Evolutionary conservation across 1,284 basidiomycete species (phyloP), one percentile per base, ranked within the genome.

Genomic region (Naganishia cerealis): DNA sequence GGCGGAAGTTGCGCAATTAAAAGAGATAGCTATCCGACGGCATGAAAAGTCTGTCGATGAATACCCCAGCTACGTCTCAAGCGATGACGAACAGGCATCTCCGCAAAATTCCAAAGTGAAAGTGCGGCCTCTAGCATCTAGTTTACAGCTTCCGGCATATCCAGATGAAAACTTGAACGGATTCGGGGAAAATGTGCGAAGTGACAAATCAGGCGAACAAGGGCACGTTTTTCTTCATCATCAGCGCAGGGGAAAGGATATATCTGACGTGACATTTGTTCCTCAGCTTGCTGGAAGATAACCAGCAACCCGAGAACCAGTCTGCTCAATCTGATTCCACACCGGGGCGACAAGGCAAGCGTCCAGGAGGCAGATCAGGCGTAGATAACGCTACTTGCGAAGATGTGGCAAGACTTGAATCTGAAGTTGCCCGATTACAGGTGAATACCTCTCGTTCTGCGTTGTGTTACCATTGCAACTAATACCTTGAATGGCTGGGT

Each of bases 1-100:
- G 80, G 85, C 83, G 33, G 92, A 95, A 75, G 90, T 97, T 57
- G 83, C 87, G 16, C 88, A 91, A 10, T 84, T 96, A 21, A 92
- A 96, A 79, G 78, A 84, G 50, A 92, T 90, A 76, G 80, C 62
- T 5, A 57, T 56, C 16, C 73, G 72, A 15, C 76, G 13, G 18
- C 29, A 33, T 8, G 26, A 48, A 29, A 48, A 7, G 3, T 50
- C 18, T 7, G 33, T 26, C 38, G 50, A 54, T 18, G 50, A 43
- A 15, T 13, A n/a, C 15, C n/a, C 15, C 1, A 18, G 38, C 15
- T 54, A 50, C 10, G 24, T 16, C 9, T 18, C 26, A n/a, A 29
- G 50, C 18, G 61, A 54, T 0, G 39, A 63, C 16, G 50, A 42
- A 1, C 10, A 21, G 12, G 24, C 9, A 15, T 42, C 50, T 10